Conservation (phyloP, 1,139 yeast genomes). For the Pichia kudriavzevii region DNA sequence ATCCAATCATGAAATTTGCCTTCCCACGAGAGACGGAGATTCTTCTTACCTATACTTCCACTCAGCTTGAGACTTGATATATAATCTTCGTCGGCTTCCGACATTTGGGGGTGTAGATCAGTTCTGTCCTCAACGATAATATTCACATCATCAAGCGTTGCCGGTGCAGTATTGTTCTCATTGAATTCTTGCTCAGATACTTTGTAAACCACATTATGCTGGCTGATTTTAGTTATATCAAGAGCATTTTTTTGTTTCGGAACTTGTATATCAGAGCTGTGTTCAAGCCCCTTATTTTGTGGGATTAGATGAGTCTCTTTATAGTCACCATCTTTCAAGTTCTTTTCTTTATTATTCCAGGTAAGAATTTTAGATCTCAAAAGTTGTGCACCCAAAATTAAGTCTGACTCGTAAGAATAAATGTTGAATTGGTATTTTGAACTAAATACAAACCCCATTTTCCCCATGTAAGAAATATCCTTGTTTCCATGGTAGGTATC, state of each 20-base stretch:
- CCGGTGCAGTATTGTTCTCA: constrained; percentile 5
- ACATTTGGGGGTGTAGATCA: background rate
- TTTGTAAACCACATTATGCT: constrained; percentile 10
- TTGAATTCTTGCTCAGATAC: constrained; percentile 9
- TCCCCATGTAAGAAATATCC: constrained; percentile 4
- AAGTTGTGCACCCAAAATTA: constrained; percentile 80
- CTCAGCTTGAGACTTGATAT: constrained; percentile 65
- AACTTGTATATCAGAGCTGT: constrained; percentile 5
- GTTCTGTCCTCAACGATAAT: background rate
- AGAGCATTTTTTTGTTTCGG: constrained; percentile 5
- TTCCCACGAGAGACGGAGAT: constrained; percentile 73
- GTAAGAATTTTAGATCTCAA: constrained; percentile 37
- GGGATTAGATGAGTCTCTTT: background rate
- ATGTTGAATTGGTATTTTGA: constrained; percentile 85
- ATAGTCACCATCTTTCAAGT: constrained; percentile 4
- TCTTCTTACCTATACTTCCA: constrained; percentile 58
- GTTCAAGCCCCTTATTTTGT: background rate
- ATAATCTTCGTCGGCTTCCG: constrained; percentile 9
- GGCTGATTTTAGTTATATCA: constrained; percentile 4
- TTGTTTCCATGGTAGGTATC: background rate
- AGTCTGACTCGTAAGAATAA: constrained; percentile 82
- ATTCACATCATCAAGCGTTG: background rate
- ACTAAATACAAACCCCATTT: constrained; percentile 59
- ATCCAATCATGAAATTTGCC: constrained; percentile 78
- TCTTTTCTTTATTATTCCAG: constrained; percentile 9